phyloP scores from a whole-genome alignment of 768 basidiomycete species.

The Trametopsis cervina region DNA sequence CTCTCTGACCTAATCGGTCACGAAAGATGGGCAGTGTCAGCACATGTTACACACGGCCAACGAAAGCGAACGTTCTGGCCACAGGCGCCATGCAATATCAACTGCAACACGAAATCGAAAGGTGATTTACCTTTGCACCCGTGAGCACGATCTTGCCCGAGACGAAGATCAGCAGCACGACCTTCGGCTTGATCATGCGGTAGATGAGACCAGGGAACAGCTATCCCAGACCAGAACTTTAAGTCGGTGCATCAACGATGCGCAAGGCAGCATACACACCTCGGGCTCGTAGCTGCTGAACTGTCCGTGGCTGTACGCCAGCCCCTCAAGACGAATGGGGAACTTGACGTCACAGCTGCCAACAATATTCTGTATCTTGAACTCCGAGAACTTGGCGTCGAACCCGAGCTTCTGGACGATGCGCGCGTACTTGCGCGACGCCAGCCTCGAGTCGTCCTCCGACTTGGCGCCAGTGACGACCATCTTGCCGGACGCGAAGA shows the following conservation, averaged over 20 bases:
- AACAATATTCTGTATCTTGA: conserved; percentile 99
- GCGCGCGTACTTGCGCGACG: conserved; percentile 96
- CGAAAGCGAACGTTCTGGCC: background rate
- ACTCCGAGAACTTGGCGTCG: conserved; percentile 98
- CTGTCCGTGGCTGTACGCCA: conserved; percentile 96
- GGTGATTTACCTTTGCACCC: conserved; percentile 93
- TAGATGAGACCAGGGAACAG: conserved; percentile 99
- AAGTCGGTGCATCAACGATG: background rate
- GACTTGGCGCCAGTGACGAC: conserved; percentile 99
- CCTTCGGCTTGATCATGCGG: conserved; percentile 99
- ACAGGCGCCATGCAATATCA: too few relatives aligned
- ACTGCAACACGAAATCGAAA: too few relatives aligned
- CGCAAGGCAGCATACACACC: conserved; percentile 41
- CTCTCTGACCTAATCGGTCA: conserved; percentile 79
- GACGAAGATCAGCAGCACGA: conserved; percentile 96
- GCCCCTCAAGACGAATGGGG: conserved; percentile 94
- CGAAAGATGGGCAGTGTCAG: conserved; percentile 15
- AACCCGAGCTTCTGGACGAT: conserved; percentile 99
- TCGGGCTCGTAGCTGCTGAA: conserved; percentile 98
- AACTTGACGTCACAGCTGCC: conserved; percentile 98
- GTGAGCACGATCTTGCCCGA: conserved; percentile 99
- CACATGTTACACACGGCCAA: conserved; percentile 4
- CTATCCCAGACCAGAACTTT: conserved; percentile 41
- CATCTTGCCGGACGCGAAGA: conserved; percentile 99
- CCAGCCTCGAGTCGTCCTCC: conserved; percentile 94